These are phyloP conservation scores for Hypoxylon lienhwacheense DNA, from an alignment of 495 filamentous ascomycete genomes.

Conservation along the genomic window DNA sequence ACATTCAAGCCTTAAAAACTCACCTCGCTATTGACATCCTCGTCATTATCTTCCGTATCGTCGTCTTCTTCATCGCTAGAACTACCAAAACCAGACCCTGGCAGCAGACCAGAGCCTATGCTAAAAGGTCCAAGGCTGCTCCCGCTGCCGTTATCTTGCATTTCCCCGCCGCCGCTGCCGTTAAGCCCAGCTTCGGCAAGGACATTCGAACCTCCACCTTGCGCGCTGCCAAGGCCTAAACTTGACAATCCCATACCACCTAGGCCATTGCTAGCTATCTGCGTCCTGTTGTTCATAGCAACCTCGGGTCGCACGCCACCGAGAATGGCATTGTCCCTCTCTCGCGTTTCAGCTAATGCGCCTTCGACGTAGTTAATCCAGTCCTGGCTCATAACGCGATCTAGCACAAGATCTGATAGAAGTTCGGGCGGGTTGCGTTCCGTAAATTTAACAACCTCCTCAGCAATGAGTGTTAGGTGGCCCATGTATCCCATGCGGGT, in stretches of 20 bases:
- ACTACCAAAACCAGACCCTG: conserved; percentile 87
- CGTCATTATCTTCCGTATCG: conserved; percentile 85
- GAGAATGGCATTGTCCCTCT: conserved; percentile 97
- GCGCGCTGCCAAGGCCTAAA: conserved; percentile 54
- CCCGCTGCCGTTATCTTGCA: conserved; percentile 65
- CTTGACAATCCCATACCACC: conserved; percentile 47
- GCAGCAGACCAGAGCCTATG: conserved; percentile 66
- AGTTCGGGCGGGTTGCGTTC: conserved; percentile 90
- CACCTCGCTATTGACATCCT: conserved; percentile 59
- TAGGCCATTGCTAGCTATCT: conserved; percentile 48
- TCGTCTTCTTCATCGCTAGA: conserved; percentile 97
- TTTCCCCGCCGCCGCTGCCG: conserved; percentile 59
- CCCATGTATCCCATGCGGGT: conserved; percentile 99
- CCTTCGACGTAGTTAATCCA: conserved; percentile 98
- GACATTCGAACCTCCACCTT: conserved; percentile 64
- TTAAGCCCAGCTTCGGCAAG: conserved; percentile 75
- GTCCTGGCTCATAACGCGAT: conserved; percentile 80
- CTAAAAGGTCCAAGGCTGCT: conserved; percentile 68
- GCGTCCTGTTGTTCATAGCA: conserved; percentile 56
- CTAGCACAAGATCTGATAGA: conserved; percentile 78
- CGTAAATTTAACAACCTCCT: conserved; percentile 98
- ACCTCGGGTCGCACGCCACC: conserved; percentile 93
- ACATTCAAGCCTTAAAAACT: too few relatives aligned
- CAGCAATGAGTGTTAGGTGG: conserved; percentile 93
- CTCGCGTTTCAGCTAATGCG: conserved; percentile 87